phyloP scores from a whole-genome alignment of 129 eudicot genomes.

The Calendula officinalis region DNA sequence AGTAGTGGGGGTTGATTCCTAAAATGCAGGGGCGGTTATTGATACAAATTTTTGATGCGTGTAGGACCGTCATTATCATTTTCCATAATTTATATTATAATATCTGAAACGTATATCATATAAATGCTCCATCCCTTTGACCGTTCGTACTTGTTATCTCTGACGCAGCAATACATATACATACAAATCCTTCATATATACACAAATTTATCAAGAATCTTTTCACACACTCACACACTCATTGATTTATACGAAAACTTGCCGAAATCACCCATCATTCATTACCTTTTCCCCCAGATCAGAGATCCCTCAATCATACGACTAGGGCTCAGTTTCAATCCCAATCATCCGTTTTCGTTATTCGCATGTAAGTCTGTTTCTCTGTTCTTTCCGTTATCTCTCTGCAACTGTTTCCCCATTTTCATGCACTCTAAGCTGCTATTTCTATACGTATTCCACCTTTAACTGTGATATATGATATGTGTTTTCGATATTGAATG shows the following conservation, averaged over 20 bases:
- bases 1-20: too few relatives aligned
- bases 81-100: too few relatives aligned
- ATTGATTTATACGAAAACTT: slow-evolving; percentile 18
- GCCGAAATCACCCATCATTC: slow-evolving; percentile 33
- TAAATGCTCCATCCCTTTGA: slow-evolving; percentile 25
- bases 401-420: slow-evolving; percentile 23
- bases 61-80: too few relatives aligned
- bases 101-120: not conserved
- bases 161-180: slow-evolving; percentile 31
- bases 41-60: too few relatives aligned
- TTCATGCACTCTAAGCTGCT: slow-evolving; percentile 36
- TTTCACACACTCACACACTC: slow-evolving; percentile 21
- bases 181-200: slow-evolving; percentile 20
- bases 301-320: slow-evolving; percentile 44
- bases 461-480: not conserved
- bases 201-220: slow-evolving; percentile 28
- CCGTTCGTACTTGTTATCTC: slow-evolving; percentile 34
- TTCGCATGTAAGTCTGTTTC: not conserved
- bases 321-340: slow-evolving; percentile 31
- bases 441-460: not conserved
- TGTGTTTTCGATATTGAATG: slow-evolving; percentile 4
- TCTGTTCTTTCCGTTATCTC: slow-evolving; percentile 5
- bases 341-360: slow-evolving; percentile 10
- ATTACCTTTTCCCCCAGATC: slow-evolving; percentile 37
- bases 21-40: too few relatives aligned